Base-by-base conservation (phyloP, 2,329 filamentous ascomycete genomes). In the Nemania sp. region DNA sequence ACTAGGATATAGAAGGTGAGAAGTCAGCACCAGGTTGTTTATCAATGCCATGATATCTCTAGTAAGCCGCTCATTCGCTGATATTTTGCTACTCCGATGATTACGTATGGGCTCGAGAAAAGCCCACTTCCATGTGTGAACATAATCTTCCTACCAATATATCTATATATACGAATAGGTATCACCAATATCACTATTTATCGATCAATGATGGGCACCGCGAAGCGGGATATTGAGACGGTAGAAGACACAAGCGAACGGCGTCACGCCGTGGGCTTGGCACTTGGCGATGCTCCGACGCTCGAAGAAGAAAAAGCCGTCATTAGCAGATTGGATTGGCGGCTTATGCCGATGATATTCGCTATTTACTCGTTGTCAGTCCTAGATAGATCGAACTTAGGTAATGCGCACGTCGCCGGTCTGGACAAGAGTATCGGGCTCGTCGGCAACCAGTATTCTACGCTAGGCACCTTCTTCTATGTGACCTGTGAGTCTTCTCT, bases 291-390 rank as follows among this genome's bases (percentile, higher is more conserved):
- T 2, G 58, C 29, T 13, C 67, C 70, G 3, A 61, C 70, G 8
- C 32, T 43, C 6, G 64, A 72, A 4, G 70, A 71, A 26, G 70
- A 70, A 32, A 45, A 49, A 2, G 20, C 59, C 1, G 68, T 66
- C 7, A 66, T 70, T 15, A 49, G 26, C n/a, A 70, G 65, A 22
- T n/a, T 70, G 6, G 72, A 75, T 62, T 69, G 69, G 64, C 63
- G 64, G 11, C 58, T 75, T 11, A 72, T 74, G 71, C 72, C 72
- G 4, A 63, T 73, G 62, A 68, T 73, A 20, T 75, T 74, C 38
- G 18, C 66, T 59, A 77, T 76, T 10, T 79, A 79, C 60, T 73
- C 77, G 2, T 68, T 79, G 7, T 79, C 75, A 24, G 78, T 78
- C 11, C 71, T 80, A 0, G 76, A 79, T 62, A 70, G 76, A 27